These are phyloP conservation scores for Pisolithus sp. DNA, from an alignment of 768 basidiomycete species.

Conservation along the genomic window DNA sequence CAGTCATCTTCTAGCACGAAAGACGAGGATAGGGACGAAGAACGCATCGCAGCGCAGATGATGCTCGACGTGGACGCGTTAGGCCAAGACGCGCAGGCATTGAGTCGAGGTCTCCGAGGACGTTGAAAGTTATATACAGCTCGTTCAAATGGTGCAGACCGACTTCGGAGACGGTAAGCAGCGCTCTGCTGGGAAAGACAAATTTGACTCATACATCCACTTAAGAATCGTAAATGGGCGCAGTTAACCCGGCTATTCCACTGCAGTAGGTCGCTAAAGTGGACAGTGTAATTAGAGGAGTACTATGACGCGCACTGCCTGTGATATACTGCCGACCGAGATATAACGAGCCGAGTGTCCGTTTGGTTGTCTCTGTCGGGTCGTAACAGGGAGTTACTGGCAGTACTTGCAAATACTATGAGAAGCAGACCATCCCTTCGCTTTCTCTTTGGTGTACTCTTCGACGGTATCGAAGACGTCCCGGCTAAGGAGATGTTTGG, in stretches of 20 bases:
- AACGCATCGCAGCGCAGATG: constrained; percentile 80
- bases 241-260: constrained; percentile 2
- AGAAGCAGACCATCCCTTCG: constrained; percentile 55
- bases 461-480: constrained; percentile 77
- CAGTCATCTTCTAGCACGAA: constrained; percentile 33
- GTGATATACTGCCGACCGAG: constrained; percentile 61
- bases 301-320: constrained; percentile 30
- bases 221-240: constrained; percentile 7
- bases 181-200: not conserved
- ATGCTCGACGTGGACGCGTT: constrained; percentile 81
- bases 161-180: constrained; percentile 30
- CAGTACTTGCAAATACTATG: constrained; percentile 48
- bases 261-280: not conserved
- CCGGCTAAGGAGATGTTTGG: constrained; percentile 71
- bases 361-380: constrained; percentile 12
- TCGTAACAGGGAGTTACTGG: constrained; percentile 37
- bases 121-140: constrained; percentile 45
- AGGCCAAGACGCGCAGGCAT: constrained; percentile 62
- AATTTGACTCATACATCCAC: not conserved
- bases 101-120: constrained; percentile 60
- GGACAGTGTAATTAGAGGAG: constrained; percentile 1
- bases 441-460: constrained; percentile 48
- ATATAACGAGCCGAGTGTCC: constrained; percentile 37
- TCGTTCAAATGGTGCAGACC: constrained; percentile 56
- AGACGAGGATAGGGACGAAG: constrained; percentile 76